These are phyloP conservation scores for Scheffersomyces lignicola DNA, from an alignment of 1,139 yeast species.

Conservation along the genomic window DNA sequence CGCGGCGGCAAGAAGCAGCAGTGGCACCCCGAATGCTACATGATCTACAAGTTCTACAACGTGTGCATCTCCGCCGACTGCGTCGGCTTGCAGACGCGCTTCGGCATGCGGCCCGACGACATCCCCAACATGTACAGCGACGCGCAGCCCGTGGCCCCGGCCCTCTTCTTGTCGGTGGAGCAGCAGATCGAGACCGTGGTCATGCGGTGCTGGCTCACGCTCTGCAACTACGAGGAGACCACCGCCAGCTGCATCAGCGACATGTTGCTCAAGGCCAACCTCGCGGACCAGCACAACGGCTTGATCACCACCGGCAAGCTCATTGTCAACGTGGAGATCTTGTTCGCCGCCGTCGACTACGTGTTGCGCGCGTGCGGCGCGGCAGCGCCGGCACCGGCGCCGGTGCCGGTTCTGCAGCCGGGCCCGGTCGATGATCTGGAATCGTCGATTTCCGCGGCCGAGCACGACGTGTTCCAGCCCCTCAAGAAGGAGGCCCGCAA, in stretches of 20 bases:
- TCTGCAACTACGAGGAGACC: constrained; percentile 90
- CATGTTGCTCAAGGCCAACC: constrained; percentile 85
- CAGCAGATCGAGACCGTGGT: constrained; percentile 66
- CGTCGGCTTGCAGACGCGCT: constrained; percentile 51
- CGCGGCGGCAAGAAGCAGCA: constrained; percentile 94
- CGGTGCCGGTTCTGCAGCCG: too few relatives aligned
- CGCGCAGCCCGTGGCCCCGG: constrained; percentile 37
- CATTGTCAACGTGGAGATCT: constrained; percentile 70
- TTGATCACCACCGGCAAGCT: constrained; percentile 71
- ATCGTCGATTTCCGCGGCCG: constrained; percentile 11
- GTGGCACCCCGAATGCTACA: constrained; percentile 99
- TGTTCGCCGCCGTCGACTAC: constrained; percentile 75
- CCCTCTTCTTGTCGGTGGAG: constrained; percentile 58
- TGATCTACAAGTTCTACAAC: constrained; percentile 97
- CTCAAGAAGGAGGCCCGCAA: constrained; percentile 82
- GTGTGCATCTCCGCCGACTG: constrained; percentile 71
- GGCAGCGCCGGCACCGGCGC: too few relatives aligned
- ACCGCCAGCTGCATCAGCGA: constrained; percentile 90
- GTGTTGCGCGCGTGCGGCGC: constrained; percentile 21
- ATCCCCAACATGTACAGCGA: constrained; percentile 9
- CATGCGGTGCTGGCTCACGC: constrained; percentile 81
- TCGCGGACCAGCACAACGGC: constrained; percentile 72
- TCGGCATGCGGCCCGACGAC: constrained; percentile 9
- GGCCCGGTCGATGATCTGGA: constrained; percentile 15
- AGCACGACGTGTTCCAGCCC: constrained; percentile 26